These are phyloP conservation scores for Backusella australiensis DNA, from an alignment of 192 early-diverging fungal species.

Conservation along the genomic window DNA sequence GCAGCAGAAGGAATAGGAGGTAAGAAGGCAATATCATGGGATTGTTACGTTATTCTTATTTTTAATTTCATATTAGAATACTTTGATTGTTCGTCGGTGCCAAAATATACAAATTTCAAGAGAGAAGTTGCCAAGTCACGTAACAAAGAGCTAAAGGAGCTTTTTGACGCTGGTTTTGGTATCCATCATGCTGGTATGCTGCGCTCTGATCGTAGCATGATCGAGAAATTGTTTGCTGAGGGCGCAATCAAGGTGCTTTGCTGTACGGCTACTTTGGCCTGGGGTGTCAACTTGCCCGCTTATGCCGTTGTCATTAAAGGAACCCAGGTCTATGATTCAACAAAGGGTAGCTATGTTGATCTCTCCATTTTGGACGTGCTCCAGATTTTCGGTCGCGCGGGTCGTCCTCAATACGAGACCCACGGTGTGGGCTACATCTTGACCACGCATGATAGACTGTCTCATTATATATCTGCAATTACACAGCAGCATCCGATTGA, in stretches of 20 bases:
- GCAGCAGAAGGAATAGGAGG: constrained; percentile 78
- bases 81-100: constrained; percentile 58
- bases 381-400: constrained; percentile 99
- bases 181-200: constrained; percentile 99
- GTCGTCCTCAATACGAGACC: constrained; percentile 89
- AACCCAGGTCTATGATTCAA: constrained; percentile 92
- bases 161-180: constrained; percentile 81
- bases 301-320: constrained; percentile 99
- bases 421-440: constrained; percentile 93
- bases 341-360: constrained; percentile 93
- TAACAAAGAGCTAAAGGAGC: constrained; percentile 86
- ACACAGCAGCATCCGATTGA: constrained; percentile 98
- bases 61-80: constrained; percentile 35
- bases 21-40: constrained; percentile 61
- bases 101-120: constrained; percentile 49
- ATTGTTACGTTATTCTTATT: neutral
- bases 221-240: constrained; percentile 87
- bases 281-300: constrained; percentile 99
- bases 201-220: constrained; percentile 80
- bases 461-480: constrained; percentile 91
- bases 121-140: constrained; percentile 74
- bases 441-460: constrained; percentile 90
- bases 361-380: constrained; percentile 97
- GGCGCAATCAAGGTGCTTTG: constrained; percentile 84
- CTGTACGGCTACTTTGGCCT: constrained; percentile 98